A percentile compares a stretch with the other conserved stretches of the same genome.
phyloP scores from a whole-genome alignment of 305 asterid species.

The Fraxinus sp. region DNA sequence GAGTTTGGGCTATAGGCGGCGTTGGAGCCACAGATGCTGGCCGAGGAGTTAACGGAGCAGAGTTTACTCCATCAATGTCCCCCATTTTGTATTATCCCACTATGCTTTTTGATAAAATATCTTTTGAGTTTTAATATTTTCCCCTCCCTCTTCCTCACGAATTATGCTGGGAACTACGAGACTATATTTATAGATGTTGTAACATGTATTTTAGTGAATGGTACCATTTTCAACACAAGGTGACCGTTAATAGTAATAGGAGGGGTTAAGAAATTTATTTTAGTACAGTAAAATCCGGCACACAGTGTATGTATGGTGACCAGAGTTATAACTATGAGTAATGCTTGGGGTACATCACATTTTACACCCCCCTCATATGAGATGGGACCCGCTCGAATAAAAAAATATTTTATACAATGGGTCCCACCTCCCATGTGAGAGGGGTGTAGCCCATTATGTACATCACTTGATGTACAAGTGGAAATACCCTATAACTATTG shows the following conservation, averaged over 20 bases:
- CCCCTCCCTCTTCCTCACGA: background rate
- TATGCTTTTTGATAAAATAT: background rate
- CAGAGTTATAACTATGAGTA: background rate
- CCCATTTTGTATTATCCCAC: background rate
- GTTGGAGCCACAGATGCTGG: conserved; percentile 27
- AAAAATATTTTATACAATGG: no score
- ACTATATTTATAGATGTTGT: background rate
- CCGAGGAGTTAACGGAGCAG: conserved; percentile 39
- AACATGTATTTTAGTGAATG: background rate
- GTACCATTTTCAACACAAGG: background rate
- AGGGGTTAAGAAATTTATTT: background rate
- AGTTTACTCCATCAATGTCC: background rate
- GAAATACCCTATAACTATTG: no score
- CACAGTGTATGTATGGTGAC: background rate
- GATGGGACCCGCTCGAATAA: no score
- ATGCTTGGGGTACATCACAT: no score
- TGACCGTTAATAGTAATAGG: background rate
- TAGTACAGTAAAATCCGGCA: background rate
- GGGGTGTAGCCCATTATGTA: no score
- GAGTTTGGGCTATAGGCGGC: conserved; percentile 21
- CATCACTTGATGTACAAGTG: no score
- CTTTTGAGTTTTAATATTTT: background rate
- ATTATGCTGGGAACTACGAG: background rate
- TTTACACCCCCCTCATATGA: no score
- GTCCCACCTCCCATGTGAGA: no score